Evolutionary conservation across 2,329 filamentous ascomycete genomes (phyloP), one percentile per base, ranked within the genome.

Genomic region (Knufia petricola): DNA sequence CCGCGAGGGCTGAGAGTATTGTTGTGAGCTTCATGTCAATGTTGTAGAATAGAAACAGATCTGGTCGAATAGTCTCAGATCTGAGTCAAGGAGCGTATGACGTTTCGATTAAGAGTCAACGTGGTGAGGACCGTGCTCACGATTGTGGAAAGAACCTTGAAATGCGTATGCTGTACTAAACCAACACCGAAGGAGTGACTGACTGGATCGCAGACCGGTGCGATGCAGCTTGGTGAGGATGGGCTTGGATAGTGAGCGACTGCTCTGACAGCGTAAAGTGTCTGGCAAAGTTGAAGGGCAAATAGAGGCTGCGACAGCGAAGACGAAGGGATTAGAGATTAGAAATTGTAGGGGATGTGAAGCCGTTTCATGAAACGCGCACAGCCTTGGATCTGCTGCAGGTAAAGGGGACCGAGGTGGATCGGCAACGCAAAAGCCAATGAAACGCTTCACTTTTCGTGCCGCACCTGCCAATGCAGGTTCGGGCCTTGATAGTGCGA

Each of bases 1-100:
- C 63, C 30, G 56, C 47, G 15, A 58, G 40, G 26, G 55, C 49
- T 24, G 46, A 24, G 20, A 48, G 20, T 39, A 30, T 17, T 24
- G 44, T 39, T 2, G 23, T 37, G 44, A 39, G 19, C n/a, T 28
- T 37, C 44, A 47, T 47, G 10, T 6, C 39, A 20, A 30, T 26
- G 13, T 12, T 15, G 41, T 13, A 24, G 24, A 20, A n/a, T 12
- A 30, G 28, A 44, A 19, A 15, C 17, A 44, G 41, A 31, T 30
- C 21, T 31, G 8, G 10, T 2, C 26, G 17, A 20, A 31, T 13
- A 17, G 23, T 30, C 41, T 44, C 24, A 21, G 17, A 20, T 31
- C 28, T 9, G 26, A 32, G 28, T 31, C 9, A 31, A 31, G 24
- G 13, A 44, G 28, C 2, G 24, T 42, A 23, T 44, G 28, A 20